A percentile compares a stretch with the other conserved stretches of the same genome.
These are phyloP conservation scores for Cubamyces lactineus DNA, from an alignment of 768 basidiomycete species.

Conservation along the genomic window DNA sequence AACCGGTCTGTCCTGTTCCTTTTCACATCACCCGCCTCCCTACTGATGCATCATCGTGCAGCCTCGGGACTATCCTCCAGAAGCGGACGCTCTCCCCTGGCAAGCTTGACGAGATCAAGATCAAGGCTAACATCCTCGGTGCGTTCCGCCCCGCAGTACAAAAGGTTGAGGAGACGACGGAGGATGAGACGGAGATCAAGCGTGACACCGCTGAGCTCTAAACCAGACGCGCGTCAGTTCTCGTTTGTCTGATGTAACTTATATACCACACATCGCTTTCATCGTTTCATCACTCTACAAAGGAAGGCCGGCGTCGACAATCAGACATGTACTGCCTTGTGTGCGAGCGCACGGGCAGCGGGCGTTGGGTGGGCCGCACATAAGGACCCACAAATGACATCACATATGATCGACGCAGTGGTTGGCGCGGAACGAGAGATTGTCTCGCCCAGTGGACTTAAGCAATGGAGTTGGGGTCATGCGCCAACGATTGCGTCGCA, in stretches of 20 bases:
- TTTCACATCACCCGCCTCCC: conserved; percentile 16
- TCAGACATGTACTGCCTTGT: too few species aligned
- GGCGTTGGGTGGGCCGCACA: neutral
- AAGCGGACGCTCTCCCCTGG: conserved; percentile 75
- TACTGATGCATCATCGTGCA: conserved; percentile 24
- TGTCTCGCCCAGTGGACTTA: neutral
- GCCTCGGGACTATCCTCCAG: conserved; percentile 53
- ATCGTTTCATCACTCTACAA: too few species aligned
- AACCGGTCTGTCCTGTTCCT: conserved; percentile 61
- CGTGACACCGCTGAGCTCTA: conserved; percentile 9
- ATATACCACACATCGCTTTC: neutral
- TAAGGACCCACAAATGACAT: conserved; percentile 17
- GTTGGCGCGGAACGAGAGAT: neutral
- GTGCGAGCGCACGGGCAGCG: too few species aligned
- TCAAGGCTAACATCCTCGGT: conserved; percentile 84
- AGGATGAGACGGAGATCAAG: conserved; percentile 38
- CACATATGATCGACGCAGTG: neutral
- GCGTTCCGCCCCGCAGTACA: conserved; percentile 50
- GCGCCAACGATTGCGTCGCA: conserved; percentile 5
- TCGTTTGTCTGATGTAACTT: conserved; percentile 7
- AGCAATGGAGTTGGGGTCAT: neutral
- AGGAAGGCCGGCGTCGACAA: too few species aligned
- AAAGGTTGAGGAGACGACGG: conserved; percentile 33
- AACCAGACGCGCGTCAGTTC: neutral
- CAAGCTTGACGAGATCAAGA: conserved; percentile 92